Base-by-base conservation (phyloP, 129 eudicot genomes). In the Flaveria ramosissima region DNA sequence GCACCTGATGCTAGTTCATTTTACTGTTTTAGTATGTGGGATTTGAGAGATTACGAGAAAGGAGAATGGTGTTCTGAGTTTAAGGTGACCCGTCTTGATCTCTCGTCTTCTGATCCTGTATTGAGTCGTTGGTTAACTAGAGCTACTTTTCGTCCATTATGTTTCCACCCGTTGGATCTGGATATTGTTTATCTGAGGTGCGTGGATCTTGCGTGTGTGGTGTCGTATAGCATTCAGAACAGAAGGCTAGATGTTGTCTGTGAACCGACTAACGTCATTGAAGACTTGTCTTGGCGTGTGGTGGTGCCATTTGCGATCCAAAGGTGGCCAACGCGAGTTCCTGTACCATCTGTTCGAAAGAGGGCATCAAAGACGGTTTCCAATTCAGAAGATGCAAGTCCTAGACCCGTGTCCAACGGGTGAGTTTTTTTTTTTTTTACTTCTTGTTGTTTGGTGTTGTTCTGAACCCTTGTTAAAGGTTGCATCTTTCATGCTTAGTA, bases 21-120 rank as follows among this genome's bases (percentile, higher is more conserved):
- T 10, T 73, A 57, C 16, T 78, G 77, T 73, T 83, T 83, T 74
- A 78, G 80, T 43, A 83, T 78, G 80, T 83, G 83, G 86, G 77
- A 60, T 6, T 20, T 78, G 4, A 70, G 48, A 17, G 80, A 83
- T 26, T 83, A 83, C 15, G 77, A 83, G 30, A 50, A 60, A 73
- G 83, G 83, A n/a, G 73, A 78, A 70, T 78, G 86, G 60, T 7
- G 23, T 70, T 70, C 32, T 15, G 74, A 23, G 7, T 47, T 70
- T 26, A 70, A 70, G 74, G 86, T 83, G 10, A 78, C 73, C 17
- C 86, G 86, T 67, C 73, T 63, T 36, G 80, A 83, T 73, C 60
- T 83, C 5, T 73, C 64, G 41, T 73, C 80, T 0, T 19, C 42
- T 50, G 80, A 83, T 60, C 32, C 62, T 9, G 20, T 60, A 10